A percentile compares a stretch with the other conserved stretches of the same genome.
Evolutionary conservation across 148 eudicot genomes (phyloP).

Genomic region (Arbutus unedo): DNA sequence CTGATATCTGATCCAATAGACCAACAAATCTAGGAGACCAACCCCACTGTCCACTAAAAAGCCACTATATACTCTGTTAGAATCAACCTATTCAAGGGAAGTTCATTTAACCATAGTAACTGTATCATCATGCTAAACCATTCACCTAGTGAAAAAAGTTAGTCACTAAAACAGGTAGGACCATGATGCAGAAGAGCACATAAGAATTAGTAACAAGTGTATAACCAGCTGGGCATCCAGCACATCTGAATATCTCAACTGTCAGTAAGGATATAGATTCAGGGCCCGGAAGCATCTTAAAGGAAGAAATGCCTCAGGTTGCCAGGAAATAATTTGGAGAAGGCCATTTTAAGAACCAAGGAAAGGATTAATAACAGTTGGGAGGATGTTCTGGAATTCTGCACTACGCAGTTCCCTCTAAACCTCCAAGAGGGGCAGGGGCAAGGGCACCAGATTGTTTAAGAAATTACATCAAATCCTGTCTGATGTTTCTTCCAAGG

Average conservation of each 20-base stretch:
- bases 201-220: background rate
- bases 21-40: too few relatives aligned
- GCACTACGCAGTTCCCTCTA: background rate
- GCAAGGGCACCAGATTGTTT: background rate
- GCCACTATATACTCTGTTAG: background rate
- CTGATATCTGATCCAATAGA: too few relatives aligned
- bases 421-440: background rate
- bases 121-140: background rate
- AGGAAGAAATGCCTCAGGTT: background rate
- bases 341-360: background rate
- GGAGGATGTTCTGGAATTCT: background rate
- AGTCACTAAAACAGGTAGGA: background rate
- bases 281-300: background rate
- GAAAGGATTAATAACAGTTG: background rate
- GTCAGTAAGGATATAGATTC: background rate
- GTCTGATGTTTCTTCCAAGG: background rate
- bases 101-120: background rate
- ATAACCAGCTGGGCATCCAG: slow-evolving; percentile 6
- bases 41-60: too few relatives aligned
- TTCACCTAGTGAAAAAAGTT: background rate
- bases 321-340: background rate
- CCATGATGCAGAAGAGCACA: background rate
- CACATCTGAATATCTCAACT: background rate
- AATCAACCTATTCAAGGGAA: background rate
- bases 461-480: background rate